Conservation (phyloP, 768 basidiomycete species). For the Macrolepiota dolichaula region DNA sequence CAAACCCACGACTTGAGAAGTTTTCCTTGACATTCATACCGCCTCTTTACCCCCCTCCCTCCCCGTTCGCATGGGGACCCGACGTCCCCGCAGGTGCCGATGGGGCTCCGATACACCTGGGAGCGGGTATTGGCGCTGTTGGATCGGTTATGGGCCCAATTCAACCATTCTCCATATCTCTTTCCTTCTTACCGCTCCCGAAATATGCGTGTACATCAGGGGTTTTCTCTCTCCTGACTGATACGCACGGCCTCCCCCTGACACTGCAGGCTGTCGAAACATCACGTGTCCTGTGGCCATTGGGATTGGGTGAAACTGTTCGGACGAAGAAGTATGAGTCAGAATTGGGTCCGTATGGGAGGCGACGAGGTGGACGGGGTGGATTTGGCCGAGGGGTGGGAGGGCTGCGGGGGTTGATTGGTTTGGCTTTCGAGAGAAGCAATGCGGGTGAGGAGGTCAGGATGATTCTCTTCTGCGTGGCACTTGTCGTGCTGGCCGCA, state of each 20-base stretch:
- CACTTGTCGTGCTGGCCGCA: conserved; percentile 45
- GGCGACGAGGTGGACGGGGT: conserved; percentile 8
- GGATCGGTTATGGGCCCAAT: conserved; percentile 2
- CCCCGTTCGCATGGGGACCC: conserved; percentile 29
- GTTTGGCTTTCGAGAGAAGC: conserved; percentile 52
- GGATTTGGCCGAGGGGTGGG: conserved; percentile 36
- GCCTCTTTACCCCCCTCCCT: conserved; percentile 43
- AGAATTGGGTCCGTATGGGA: conserved; percentile 36
- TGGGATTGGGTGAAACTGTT: conserved; percentile 38
- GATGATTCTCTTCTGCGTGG: conserved; percentile 50
- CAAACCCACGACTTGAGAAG: conserved; percentile 61
- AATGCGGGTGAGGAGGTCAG: conserved; percentile 69
- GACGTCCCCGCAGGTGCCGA: background rate
- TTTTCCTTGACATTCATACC: conserved; percentile 70
- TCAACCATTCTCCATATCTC: conserved; percentile 17
- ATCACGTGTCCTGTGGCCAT: conserved; percentile 44
- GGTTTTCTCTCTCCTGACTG: conserved; percentile 53
- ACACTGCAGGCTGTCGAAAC: conserved; percentile 50
- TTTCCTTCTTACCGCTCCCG: conserved; percentile 40
- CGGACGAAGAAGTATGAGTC: conserved; percentile 34
- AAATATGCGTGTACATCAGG: conserved; percentile 45
- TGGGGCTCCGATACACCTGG: background rate
- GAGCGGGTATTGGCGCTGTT: conserved; percentile 6
- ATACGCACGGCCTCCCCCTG: conserved; percentile 63
- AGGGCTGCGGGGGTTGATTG: conserved; percentile 37